phyloP scores from a whole-genome alignment of 306 rosid genomes.

The Quercus alba region DNA sequence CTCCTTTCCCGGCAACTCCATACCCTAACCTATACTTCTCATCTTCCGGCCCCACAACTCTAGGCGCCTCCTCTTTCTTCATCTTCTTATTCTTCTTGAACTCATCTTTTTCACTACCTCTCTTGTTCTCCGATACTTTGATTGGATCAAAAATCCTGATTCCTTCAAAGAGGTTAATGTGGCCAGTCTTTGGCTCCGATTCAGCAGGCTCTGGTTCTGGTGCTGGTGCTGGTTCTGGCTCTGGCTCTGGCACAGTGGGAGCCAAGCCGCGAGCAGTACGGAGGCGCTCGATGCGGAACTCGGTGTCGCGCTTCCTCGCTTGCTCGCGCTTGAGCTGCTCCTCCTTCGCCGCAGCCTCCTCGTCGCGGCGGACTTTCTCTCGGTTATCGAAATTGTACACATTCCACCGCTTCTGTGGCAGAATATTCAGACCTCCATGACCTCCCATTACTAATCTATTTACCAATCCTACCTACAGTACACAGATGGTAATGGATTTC shows the following conservation, averaged over 20 bases:
- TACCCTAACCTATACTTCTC: conserved; percentile 86
- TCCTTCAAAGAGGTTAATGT: conserved; percentile 80
- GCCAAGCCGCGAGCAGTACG: conserved; percentile 64
- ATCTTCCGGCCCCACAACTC: conserved; percentile 65
- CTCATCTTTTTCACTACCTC: conserved; percentile 29
- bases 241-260: conserved; percentile 27
- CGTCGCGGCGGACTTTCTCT: conserved; percentile 84
- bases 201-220: background rate
- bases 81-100: conserved; percentile 61
- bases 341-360: conserved; percentile 86
- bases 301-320: conserved; percentile 62
- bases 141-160: conserved; percentile 77
- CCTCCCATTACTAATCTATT: conserved; percentile 66
- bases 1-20: conserved; percentile 86
- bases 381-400: conserved; percentile 85
- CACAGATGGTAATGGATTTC: no score
- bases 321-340: conserved; percentile 90
- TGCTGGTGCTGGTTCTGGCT: conserved; percentile 5
- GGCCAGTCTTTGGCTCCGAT: conserved; percentile 48
- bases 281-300: conserved; percentile 71
- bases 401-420: conserved; percentile 97
- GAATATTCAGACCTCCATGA: conserved; percentile 89
- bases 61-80: conserved; percentile 44
- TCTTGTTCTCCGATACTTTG: conserved; percentile 32
- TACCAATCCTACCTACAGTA: conserved; percentile 16